Conservation (phyloP, 179 eudicot species). For the Camellia oleifera region DNA sequence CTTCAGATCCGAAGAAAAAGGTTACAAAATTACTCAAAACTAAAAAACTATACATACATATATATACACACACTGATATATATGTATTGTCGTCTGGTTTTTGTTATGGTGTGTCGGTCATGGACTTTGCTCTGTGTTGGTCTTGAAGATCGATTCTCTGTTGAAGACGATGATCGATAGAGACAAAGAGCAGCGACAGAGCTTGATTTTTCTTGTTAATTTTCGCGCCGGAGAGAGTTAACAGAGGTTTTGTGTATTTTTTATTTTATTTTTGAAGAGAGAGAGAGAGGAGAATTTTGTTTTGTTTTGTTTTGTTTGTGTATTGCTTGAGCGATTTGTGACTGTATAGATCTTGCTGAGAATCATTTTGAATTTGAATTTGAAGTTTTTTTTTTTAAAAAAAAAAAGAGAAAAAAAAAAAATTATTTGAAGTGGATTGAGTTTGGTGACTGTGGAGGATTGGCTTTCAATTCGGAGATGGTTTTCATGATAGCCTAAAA, state of each 20-base stretch:
- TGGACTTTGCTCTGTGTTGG: no score
- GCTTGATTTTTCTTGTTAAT: neutral
- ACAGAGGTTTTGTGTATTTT: conserved; percentile 1
- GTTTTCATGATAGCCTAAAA: no score
- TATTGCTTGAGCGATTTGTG: neutral
- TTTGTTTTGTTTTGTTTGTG: no score
- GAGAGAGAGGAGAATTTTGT: conserved; percentile 3
- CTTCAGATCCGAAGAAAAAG: conserved; percentile 79
- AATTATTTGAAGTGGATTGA: no score
- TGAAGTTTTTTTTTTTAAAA: neutral
- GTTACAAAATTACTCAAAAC: conserved; percentile 15
- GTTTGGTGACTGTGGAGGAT: no score
- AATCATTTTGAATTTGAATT: neutral
- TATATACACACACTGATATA: neutral
- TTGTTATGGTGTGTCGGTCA: conserved; percentile 9
- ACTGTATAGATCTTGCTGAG: neutral
- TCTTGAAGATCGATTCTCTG: neutral
- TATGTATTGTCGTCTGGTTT: neutral
- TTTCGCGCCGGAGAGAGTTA: neutral
- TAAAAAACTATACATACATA: neutral
- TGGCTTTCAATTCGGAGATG: no score
- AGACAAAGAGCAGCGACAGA: neutral
- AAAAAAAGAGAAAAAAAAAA: no score
- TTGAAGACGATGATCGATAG: neutral
- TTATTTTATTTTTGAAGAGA: neutral